These are phyloP conservation scores for Rhodotorula sp. DNA, from an alignment of 1,284 basidiomycete genomes.

Conservation along the genomic window DNA sequence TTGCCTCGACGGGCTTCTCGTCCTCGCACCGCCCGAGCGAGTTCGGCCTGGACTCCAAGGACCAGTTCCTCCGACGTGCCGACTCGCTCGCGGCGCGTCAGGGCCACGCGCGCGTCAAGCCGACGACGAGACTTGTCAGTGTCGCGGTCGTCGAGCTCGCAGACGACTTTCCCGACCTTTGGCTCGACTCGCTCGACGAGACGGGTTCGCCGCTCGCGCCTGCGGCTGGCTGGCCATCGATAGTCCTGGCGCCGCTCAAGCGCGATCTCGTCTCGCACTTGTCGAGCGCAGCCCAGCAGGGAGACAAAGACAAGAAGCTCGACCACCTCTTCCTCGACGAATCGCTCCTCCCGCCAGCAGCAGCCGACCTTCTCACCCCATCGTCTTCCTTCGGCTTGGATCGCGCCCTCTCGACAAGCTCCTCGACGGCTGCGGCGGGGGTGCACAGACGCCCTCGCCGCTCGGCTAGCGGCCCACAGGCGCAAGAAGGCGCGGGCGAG, in stretches of 20 bases:
- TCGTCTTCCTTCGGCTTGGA: background rate
- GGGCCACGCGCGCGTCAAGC: background rate
- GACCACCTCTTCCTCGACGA: conserved; percentile 26
- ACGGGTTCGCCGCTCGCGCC: background rate
- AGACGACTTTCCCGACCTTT: conserved; percentile 33
- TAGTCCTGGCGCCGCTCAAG: conserved; percentile 20
- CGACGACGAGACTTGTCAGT: background rate
- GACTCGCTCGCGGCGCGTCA: background rate
- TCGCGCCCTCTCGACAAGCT: background rate
- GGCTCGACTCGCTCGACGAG: conserved; percentile 35
- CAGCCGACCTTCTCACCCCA: background rate
- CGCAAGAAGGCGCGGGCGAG: background rate
- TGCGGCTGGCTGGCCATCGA: conserved; percentile 16
- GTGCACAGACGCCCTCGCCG: background rate
- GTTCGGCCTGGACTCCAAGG: conserved; percentile 15
- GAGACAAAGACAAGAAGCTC: background rate
- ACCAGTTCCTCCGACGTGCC: background rate
- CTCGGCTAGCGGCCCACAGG: no score
- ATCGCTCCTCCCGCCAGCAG: conserved; percentile 7
- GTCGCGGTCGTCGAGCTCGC: conserved; percentile 10
- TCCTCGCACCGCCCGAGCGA: conserved; percentile 1
- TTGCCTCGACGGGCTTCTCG: conserved; percentile 29
- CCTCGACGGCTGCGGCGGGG: background rate
- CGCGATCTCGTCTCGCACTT: background rate
- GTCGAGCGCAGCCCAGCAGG: background rate